Base-by-base conservation (phyloP, 2,329 filamentous ascomycete genomes). In the Setomelanomma holmii region DNA sequence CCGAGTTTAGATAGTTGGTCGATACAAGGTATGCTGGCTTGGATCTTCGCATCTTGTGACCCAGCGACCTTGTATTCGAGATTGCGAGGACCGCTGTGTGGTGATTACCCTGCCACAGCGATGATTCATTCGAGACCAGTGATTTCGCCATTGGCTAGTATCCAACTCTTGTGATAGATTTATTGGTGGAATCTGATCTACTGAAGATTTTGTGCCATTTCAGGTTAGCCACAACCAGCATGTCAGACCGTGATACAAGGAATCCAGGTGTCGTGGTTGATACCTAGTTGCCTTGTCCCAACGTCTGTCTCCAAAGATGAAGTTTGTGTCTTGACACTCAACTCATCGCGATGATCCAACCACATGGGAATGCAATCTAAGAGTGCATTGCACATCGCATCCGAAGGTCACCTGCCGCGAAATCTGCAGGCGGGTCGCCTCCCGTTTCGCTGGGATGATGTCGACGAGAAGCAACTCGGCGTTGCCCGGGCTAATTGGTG, bases 1-100 rank as follows among this genome's bases (percentile, higher is more conserved):
- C 52, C 1, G 69, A 68, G 52, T 73, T 71, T 42, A 63, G 59
- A 34, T 60, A 43, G 33, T 16, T n/a, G 34, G n/a, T 30, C 10
- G 27, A 30, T 6, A 30, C 10, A 30, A 14, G 27, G 27, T 30
- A n/a, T n/a, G n/a, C n/a, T n/a, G n/a, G n/a, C n/a, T n/a, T n/a
- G 10, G 27, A 10, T 10, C 5, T 30, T 30, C 14, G 27, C 27
- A 30, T 10, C 27, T 30, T 30, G 27, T 30, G 27, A 30, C 27
- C 14, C 14, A 14, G 14, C 14, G 27, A 14, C 10, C 2, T 30
- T 30, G 27, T 14, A 14, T 14, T 8, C 27, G 27, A 30, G 27
- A 30, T 30, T 30, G 14, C n/a, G 27, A 30, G 10, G 5, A 14
- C 14, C 27, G 14, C 14, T 8, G 27, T 30, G 27, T 30, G 27